Evolutionary conservation across 169 alveolate genomes (phyloP), one percentile per base, ranked within the genome.

Genomic region (Cyclospora cayetanensis): DNA sequence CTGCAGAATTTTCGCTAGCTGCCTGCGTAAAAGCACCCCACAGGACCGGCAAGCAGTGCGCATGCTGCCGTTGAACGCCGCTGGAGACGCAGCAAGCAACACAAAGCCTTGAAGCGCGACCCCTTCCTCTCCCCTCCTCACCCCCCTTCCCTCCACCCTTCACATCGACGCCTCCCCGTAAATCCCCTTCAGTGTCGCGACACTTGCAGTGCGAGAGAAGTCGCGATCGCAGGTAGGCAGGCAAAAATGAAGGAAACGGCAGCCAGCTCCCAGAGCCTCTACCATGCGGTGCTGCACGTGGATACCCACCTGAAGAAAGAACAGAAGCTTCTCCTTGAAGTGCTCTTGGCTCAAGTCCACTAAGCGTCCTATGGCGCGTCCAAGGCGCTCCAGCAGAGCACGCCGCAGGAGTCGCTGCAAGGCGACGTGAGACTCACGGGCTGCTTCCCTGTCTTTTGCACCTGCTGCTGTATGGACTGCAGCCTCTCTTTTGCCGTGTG

Each of bases 361-460:
- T 1, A 80, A 31, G 1, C 70, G 76, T n/a, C 76, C 90, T 2
- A 52, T 52, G 5, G 90, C 90, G 3, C 55, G 4, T 4, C 53
- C 76, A 0, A 80, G 35, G 11, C 70, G 41, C 18, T 34, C 76
- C 31, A 80, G 53, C 37, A 80, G 53, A 1, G 90, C 50, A 12
- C 74, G 46, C 31, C 90, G 70, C 90, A 50, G 50, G 76, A 46
- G 90, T 55, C 37, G 90, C 74, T 80, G 90, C 90, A 46, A 74
- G 76, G 46, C 60, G 0, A 53, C 76, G n/a, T 46, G 25, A 2
- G 46, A 46, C 34, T 2, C 34, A 35, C 53, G 34, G 4, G 50
- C 72, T 22, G 72, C 88, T 46, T 5, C 72, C 4, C 9, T 22
- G 1, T 29, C 55, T 80, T 31, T 74, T 52, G 52, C 55, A 22